These are phyloP conservation scores for Eucalyptus sp. DNA, from an alignment of 345 rosid genomes.

Conservation along the genomic window DNA sequence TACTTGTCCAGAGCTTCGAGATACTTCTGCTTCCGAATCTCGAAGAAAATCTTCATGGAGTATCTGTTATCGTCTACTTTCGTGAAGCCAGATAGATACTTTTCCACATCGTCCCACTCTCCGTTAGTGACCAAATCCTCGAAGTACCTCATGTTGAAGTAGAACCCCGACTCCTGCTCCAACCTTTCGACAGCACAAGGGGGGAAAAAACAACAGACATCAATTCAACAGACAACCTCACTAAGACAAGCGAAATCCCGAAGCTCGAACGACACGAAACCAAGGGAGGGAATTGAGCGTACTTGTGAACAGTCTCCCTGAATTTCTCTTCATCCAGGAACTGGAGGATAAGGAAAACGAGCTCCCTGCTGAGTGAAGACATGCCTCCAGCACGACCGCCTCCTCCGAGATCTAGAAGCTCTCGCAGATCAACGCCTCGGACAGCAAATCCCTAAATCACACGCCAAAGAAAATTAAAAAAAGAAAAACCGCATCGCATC, in stretches of 20 bases:
- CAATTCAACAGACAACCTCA: neutral
- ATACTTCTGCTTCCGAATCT: slow-evolving; percentile 87
- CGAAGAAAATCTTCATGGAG: slow-evolving; percentile 91
- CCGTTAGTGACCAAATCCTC: slow-evolving; percentile 88
- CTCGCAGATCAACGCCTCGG: neutral
- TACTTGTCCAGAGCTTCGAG: slow-evolving; percentile 89
- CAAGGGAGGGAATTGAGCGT: neutral
- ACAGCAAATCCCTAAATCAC: neutral
- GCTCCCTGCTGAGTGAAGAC: slow-evolving; percentile 80
- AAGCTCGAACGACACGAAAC: neutral
- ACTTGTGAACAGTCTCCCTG: slow-evolving; percentile 75
- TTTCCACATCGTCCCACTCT: slow-evolving; percentile 89
- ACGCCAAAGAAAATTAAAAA: neutral
- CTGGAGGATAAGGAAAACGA: slow-evolving; percentile 83
- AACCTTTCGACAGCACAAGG: slow-evolving; percentile 24
- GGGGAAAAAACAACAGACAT: neutral
- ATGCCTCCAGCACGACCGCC: slow-evolving; percentile 11
- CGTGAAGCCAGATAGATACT: slow-evolving; percentile 73
- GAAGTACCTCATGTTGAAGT: slow-evolving; percentile 72
- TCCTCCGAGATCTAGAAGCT: neutral
- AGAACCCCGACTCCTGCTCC: slow-evolving; percentile 89
- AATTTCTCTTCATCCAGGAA: slow-evolving; percentile 85
- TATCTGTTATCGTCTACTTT: slow-evolving; percentile 75
- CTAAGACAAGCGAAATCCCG: neutral
- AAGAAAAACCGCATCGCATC: neutral